Percentiles rank a stretch among this genome's conserved stretches.
Evolutionary conservation across 306 rosid species (phyloP).

Genomic region (Betula pendula): DNA sequence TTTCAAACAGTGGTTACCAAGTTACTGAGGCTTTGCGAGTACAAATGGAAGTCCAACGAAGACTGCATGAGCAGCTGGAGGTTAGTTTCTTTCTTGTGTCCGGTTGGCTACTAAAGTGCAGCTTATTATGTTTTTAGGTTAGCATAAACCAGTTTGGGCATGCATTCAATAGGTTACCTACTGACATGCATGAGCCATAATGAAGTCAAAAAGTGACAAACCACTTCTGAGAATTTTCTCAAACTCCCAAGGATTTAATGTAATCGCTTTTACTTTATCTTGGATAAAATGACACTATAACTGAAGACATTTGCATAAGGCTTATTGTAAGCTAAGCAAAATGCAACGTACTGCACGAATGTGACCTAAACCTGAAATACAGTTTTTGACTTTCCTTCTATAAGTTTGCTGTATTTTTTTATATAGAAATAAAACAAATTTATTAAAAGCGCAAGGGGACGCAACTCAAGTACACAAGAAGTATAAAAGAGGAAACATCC

Average conservation of each 20-base stretch:
- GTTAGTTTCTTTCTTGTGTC: slow-evolving; percentile 30
- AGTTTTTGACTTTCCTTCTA: background rate
- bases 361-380: background rate
- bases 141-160: slow-evolving; percentile 3
- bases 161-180: background rate
- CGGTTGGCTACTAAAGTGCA: background rate
- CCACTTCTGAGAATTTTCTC: background rate
- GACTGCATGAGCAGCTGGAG: slow-evolving; percentile 68
- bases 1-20: slow-evolving; percentile 48
- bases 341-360: too few relatives aligned
- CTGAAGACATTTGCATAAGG: background rate
- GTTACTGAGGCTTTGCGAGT: slow-evolving; percentile 63
- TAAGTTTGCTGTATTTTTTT: background rate
- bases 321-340: background rate
- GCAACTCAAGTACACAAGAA: too few relatives aligned
- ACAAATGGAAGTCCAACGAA: slow-evolving; percentile 66
- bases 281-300: background rate
- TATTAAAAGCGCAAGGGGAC: too few relatives aligned
- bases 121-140: background rate
- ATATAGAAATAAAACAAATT: too few relatives aligned
- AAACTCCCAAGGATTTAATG: background rate
- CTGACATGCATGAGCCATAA: background rate
- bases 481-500: too few relatives aligned
- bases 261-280: background rate
- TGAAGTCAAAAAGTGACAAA: background rate